Evolutionary conservation across 345 rosid species (phyloP), one percentile per base, ranked within the genome.

Genomic region (Salix caprea): DNA sequence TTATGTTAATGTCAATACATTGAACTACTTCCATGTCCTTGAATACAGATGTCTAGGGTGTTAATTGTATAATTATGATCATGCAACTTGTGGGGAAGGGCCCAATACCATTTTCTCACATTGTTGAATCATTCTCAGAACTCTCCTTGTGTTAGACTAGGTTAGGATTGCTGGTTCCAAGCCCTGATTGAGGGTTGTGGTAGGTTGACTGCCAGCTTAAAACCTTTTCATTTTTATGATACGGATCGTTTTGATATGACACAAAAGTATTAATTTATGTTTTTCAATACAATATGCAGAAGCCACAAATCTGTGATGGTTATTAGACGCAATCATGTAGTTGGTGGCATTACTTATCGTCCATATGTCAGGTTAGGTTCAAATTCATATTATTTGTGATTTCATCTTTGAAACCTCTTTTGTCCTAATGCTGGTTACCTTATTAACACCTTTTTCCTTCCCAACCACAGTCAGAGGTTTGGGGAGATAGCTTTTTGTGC

Each of bases 401-500:
- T 40, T 39, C 6, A 70, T 73, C 67, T 16, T 28, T 70, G 28
- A 68, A 40, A 30, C 30, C 42, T 61, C 39, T 69, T 74, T 75
- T 78, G 28, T 6, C 34, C 48, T 23, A 58, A 23, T 58, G 62
- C 5, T 58, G 28, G 62, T 58, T n/a, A 40, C 67, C 46, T 75
- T 70, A 42, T 28, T 87, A 28, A 84, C 68, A 32, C 68, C 40
- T 30, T 77, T 15, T 82, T 70, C 48, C 72, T 83, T 68, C 77
- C 42, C 50, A 71, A 74, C 36, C 44, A 19, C 86, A 96, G 99
- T 84, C 99, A 96, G 82, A 96, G 79, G 88, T 96, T 96, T 82
- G 99, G 98, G 75, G 99, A 96, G 86, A 96, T 96, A 83, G 99
- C 99, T 72, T 96, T 96, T 85, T 96, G 98, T 86, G 99, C 99